Evolutionary conservation across 345 rosid species (phyloP).

Genomic region (Euphorbia tirucalli): DNA sequence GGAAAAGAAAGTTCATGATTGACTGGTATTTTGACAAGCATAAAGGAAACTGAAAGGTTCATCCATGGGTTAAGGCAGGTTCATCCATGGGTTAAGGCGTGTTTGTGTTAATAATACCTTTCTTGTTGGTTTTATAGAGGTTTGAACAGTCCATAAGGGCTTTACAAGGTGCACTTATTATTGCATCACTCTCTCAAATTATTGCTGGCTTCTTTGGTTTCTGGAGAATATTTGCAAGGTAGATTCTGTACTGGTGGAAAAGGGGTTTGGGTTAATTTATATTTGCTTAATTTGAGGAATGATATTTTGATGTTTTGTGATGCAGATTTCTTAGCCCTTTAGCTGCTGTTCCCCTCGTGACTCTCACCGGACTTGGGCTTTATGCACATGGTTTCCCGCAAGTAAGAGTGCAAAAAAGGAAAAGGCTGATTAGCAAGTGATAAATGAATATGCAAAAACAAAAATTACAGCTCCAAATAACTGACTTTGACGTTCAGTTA

Average conservation of each 20-base stretch:
- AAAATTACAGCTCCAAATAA: neutral
- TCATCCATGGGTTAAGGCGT: neutral
- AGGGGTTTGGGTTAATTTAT: neutral
- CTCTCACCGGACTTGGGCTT: conserved; percentile 84
- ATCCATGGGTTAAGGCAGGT: neutral
- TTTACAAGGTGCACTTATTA: conserved; percentile 72
- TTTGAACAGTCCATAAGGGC: conserved; percentile 61
- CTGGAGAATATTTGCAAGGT: conserved; percentile 75
- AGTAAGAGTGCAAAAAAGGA: conserved; percentile 37
- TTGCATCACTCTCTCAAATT: conserved; percentile 61
- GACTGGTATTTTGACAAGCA: neutral
- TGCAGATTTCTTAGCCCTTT: conserved; percentile 78
- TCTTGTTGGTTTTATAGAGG: conserved; percentile 42
- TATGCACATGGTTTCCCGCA: conserved; percentile 67
- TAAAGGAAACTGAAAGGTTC: neutral
- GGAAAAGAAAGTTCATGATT: neutral
- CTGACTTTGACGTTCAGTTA: neutral
- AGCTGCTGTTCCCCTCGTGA: conserved; percentile 75
- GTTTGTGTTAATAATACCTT: neutral
- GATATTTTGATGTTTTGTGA: conserved; percentile 12
- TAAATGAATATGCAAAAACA: neutral
- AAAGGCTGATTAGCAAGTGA: neutral
- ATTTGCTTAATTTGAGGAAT: neutral
- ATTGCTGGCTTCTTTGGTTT: conserved; percentile 77
- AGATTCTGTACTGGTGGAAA: neutral